A percentile compares a stretch with the other conserved stretches of the same genome.
These are phyloP conservation scores for Aureoboletus auriporus DNA, from an alignment of 768 basidiomycete species.

Conservation along the genomic window DNA sequence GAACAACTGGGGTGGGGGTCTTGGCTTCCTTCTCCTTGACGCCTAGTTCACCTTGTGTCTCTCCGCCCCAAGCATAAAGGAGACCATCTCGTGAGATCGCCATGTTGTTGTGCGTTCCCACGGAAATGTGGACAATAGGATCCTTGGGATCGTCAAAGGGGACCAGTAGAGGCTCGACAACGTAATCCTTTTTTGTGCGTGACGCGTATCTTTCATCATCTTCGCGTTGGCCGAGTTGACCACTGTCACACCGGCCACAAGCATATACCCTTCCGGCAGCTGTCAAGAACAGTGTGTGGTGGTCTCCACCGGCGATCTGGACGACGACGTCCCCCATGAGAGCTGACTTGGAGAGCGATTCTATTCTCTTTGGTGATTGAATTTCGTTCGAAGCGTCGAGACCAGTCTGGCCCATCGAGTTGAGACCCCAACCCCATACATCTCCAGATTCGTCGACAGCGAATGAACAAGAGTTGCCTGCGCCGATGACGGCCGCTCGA, in stretches of 20 bases:
- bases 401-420: constrained; percentile 83
- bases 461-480: constrained; percentile 86
- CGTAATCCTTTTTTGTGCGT: constrained; percentile 50
- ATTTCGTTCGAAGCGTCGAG: constrained; percentile 52
- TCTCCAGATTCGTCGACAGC: constrained; percentile 80
- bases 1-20: constrained; percentile 65
- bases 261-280: constrained; percentile 80
- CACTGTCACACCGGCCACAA: constrained; percentile 79
- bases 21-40: constrained; percentile 55
- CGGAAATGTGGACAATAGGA: constrained; percentile 60
- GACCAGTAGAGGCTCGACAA: constrained; percentile 63
- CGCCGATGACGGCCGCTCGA: constrained; percentile 66
- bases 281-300: constrained; percentile 89
- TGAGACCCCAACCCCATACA: constrained; percentile 96
- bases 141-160: constrained; percentile 62
- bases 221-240: constrained; percentile 73
- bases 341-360: constrained; percentile 55
- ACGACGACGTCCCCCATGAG: constrained; percentile 60
- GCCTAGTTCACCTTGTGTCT: constrained; percentile 74
- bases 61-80: constrained; percentile 75
- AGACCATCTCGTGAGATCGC: constrained; percentile 66
- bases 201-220: constrained; percentile 66
- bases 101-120: constrained; percentile 70
- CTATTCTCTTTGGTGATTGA: constrained; percentile 60
- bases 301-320: constrained; percentile 79